Base-by-base conservation (phyloP, 495 filamentous ascomycete species). In the Penicillium parvum region DNA sequence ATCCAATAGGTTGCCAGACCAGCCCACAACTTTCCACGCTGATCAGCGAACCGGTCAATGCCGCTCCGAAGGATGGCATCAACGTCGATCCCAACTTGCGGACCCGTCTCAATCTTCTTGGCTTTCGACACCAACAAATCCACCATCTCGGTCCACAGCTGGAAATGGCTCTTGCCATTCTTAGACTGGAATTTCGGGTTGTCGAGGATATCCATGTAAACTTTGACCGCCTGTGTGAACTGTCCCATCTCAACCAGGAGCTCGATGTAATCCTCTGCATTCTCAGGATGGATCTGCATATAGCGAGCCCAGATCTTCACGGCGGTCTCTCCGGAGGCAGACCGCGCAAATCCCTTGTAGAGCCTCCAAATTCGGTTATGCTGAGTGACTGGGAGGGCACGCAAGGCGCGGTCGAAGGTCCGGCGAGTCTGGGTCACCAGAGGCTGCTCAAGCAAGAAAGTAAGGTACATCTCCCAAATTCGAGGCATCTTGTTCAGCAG, bases 91-190 rank as follows among this genome's bases (percentile, higher is more conserved):
- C 86, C 86, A 16, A 77, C 74, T 49, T 84, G 81, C 38, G 84
- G 82, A 1, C 83, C 83, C 1, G 86, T 89, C 50, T 91, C 79
- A 38, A 99, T 83, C 27, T 92, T 76, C 53, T 82, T 85, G 17
- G 91, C 94, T 55, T 91, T 88, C 16, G 83, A 85, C 21, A 99
- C 92, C n/a, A 97, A 65, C 46, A 97, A 58, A 53, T 97, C 91
- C n/a, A 96, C 85, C 86, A 97, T 92, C 64, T 97, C 94, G 38
- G 85, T 92, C 94, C 94, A 97, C 29, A 97, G 72, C 63, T 97
- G 89, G 60, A 96, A 97, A 49, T 90, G 86, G 11, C 94, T 90
- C 63, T 96, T 96, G 22, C 85, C 85, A 39, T 91, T 78, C 68
- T 95, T 96, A 60, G 90, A 96, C 53, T 82, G 79, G 66, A 97